Percentiles rank a stretch among this genome's conserved stretches.
phyloP scores from a whole-genome alignment of 31 red algal genomes.

The Asparagopsis taxiformis region DNA sequence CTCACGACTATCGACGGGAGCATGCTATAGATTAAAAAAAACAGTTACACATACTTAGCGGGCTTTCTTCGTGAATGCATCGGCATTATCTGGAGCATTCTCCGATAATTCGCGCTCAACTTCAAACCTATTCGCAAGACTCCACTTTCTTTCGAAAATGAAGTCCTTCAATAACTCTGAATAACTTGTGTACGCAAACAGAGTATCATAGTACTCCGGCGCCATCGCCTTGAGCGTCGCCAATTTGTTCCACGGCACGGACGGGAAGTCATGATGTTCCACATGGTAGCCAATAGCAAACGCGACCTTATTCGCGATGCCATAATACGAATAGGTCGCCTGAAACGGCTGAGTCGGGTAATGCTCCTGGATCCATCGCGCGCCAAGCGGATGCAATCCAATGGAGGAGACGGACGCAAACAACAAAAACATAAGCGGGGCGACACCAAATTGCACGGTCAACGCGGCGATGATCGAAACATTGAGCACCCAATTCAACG shows the following conservation, averaged over 20 bases:
- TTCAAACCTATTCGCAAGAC: conserved; percentile 78
- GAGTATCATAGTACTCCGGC: conserved; percentile 96
- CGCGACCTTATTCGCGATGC: conserved; percentile 92
- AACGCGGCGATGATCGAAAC: conserved; percentile 18
- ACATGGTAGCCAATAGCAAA: conserved; percentile 99
- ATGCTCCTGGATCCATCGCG: conserved; percentile 99
- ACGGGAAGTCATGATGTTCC: conserved; percentile 98
- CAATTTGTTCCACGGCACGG: conserved; percentile 83
- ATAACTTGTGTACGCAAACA: conserved; percentile 94
- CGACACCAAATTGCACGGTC: conserved; percentile 17
- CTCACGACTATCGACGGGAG: too few relatives aligned
- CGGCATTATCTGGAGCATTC: conserved; percentile 53
- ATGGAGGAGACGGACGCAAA: conserved; percentile 78
- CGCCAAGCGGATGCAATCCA: conserved; percentile 96
- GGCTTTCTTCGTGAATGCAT: conserved; percentile 70
- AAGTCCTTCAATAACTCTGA: conserved; percentile 89
- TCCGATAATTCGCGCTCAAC: conserved; percentile 68
- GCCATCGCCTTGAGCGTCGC: conserved; percentile 79
- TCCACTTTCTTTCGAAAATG: conserved; percentile 96
- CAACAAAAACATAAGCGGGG: conserved; percentile 65
- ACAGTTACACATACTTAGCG: conserved; percentile 19
- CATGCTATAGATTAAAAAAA: too few relatives aligned
- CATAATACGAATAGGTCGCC: conserved; percentile 99
- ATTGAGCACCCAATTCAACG: conserved; percentile 72
- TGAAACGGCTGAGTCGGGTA: conserved; percentile 99